These are phyloP conservation scores for Rosa multiflora DNA, from an alignment of 306 rosid species.

Conservation along the genomic window DNA sequence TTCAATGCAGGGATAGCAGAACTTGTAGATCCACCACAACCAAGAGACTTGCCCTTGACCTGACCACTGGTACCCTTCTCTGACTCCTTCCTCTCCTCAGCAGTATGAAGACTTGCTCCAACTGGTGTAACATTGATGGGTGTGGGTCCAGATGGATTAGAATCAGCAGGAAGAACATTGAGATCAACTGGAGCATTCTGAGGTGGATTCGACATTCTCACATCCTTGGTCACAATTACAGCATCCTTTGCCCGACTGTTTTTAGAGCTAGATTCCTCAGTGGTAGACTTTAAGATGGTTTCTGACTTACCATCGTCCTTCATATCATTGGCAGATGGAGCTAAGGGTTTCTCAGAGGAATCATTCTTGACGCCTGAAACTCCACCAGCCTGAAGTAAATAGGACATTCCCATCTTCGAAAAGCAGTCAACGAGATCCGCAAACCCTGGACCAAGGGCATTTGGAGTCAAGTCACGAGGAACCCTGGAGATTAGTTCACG, in stretches of 20 bases:
- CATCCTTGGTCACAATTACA: constrained; percentile 30
- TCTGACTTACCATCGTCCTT: constrained; percentile 18
- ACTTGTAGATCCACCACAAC: constrained; percentile 29
- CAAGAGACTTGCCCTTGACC: constrained; percentile 21
- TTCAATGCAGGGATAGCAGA: constrained; percentile 21
- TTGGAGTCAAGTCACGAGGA: constrained; percentile 38
- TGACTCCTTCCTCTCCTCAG: constrained; percentile 36
- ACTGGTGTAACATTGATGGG: constrained; percentile 20
- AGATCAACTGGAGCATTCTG: constrained; percentile 47
- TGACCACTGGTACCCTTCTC: constrained; percentile 12
- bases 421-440: constrained; percentile 45
- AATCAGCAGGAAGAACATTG: constrained; percentile 45
- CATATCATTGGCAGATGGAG: constrained; percentile 26
- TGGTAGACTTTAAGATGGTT: constrained; percentile 16
- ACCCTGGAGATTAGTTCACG: constrained; percentile 39
- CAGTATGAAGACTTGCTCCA: constrained; percentile 27
- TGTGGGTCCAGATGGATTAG: constrained; percentile 22
- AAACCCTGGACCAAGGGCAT: constrained; percentile 45
- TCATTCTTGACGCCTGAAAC: constrained; percentile 29
- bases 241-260: constrained; percentile 24
- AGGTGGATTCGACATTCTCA: constrained; percentile 15
- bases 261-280: constrained; percentile 29
- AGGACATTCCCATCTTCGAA: constrained; percentile 33
- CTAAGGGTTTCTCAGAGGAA: constrained; percentile 17
- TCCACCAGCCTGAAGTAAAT: constrained; percentile 27